phyloP scores from a whole-genome alignment of 345 rosid genomes.

The Punica granatum region DNA sequence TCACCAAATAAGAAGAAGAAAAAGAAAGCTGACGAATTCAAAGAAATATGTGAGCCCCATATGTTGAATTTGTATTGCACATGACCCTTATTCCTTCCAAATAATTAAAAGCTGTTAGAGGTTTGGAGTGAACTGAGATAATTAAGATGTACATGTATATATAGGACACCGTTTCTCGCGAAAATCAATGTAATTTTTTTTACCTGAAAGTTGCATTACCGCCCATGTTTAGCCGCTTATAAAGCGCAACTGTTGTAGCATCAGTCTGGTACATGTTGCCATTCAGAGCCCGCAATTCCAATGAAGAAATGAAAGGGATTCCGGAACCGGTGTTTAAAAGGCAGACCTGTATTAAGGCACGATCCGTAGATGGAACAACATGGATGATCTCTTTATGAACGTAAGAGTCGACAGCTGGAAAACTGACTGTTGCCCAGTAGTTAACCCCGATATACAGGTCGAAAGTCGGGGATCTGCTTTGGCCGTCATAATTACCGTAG shows the following conservation, averaged over 20 bases:
- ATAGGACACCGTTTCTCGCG: too few relatives aligned
- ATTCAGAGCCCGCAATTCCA: slow-evolving; percentile 17
- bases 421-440: not conserved
- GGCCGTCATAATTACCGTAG: slow-evolving; percentile 20
- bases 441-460: slow-evolving; percentile 19
- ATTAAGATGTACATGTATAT: too few relatives aligned
- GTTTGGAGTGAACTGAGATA: too few relatives aligned
- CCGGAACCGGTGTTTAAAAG: slow-evolving; percentile 20
- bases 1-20: too few relatives aligned
- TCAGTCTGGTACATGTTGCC: not conserved
- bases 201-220: not conserved
- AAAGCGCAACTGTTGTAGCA: not conserved
- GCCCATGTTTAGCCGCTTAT: not conserved
- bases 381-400: not conserved
- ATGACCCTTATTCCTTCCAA: too few relatives aligned
- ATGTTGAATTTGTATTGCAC: too few relatives aligned
- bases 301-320: slow-evolving; percentile 16
- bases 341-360: slow-evolving; percentile 10
- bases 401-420: accelerated
- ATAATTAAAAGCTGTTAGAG: not conserved
- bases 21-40: too few relatives aligned
- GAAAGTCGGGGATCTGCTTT: not conserved
- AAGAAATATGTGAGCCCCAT: too few relatives aligned
- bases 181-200: not conserved
- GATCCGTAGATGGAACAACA: not conserved